Percentiles rank a stretch among this genome's conserved stretches.
phyloP scores from a whole-genome alignment of 768 basidiomycete species.

The Hypsizygus marmoreus region DNA sequence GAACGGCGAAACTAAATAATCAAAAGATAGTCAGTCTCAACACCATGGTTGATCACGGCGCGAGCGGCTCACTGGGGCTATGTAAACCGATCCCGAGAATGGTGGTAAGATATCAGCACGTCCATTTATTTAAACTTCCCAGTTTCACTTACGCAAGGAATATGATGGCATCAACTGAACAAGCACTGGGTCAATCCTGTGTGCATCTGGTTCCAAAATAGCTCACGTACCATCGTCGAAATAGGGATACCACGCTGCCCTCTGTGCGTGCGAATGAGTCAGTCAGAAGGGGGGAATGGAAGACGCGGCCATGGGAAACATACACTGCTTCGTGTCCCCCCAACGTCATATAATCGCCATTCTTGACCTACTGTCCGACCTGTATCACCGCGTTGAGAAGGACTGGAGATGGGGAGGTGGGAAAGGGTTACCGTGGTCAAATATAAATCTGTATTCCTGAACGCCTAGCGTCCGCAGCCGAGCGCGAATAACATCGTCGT shows the following conservation, averaged over 20 bases:
- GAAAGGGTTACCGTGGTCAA: constrained; percentile 57
- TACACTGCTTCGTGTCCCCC: constrained; percentile 71
- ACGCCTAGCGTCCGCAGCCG: constrained; percentile 78
- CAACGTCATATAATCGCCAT: constrained; percentile 83
- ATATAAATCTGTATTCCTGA: constrained; percentile 69
- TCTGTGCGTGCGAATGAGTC: constrained; percentile 37
- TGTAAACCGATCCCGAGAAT: background rate
- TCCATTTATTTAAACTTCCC: background rate
- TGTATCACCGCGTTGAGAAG: constrained; percentile 22
- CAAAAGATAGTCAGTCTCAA: constrained; percentile 22
- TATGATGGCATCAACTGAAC: constrained; percentile 73
- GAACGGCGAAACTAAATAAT: constrained; percentile 68
- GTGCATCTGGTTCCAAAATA: constrained; percentile 1
- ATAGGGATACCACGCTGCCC: constrained; percentile 77
- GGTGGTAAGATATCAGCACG: constrained; percentile 3
- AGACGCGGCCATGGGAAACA: constrained; percentile 31
- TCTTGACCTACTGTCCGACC: constrained; percentile 65
- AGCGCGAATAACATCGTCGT: constrained; percentile 78
- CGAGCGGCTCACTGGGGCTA: constrained; percentile 42
- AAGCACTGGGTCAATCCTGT: constrained; percentile 5
- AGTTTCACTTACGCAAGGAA: constrained; percentile 62
- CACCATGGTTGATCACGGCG: background rate
- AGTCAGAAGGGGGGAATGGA: constrained; percentile 6
- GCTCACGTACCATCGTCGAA: constrained; percentile 70
- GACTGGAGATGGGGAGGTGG: background rate